A percentile compares a stretch with the other conserved stretches of the same genome.
phyloP scores from a whole-genome alignment of 495 filamentous ascomycete genomes.

The Diplogelasinospora grovesii region DNA sequence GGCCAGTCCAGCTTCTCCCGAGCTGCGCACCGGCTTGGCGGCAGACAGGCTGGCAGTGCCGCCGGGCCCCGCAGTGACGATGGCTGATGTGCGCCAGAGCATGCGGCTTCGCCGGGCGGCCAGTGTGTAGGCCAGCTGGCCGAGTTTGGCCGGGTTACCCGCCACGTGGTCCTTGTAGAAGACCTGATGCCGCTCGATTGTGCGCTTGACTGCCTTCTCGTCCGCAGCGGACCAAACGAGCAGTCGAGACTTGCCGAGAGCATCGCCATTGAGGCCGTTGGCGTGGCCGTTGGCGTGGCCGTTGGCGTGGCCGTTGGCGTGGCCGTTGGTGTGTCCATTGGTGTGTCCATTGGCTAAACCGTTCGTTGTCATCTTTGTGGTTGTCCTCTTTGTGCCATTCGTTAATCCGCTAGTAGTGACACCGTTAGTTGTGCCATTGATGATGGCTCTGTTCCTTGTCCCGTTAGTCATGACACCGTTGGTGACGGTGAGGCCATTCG shows the following conservation, averaged over 20 bases:
- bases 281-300: constrained; percentile 9
- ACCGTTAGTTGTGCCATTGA: neutral
- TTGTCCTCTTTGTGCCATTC: too few species aligned
- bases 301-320: neutral
- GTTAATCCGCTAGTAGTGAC: too few species aligned
- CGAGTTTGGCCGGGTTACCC: constrained; percentile 4
- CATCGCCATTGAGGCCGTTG: constrained; percentile 1
- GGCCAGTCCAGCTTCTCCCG: constrained; percentile 12
- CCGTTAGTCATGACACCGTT: constrained; percentile 6
- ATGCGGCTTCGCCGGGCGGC: constrained; percentile 20
- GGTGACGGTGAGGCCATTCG: neutral
- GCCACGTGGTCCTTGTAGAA: constrained; percentile 10
- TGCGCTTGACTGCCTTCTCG: constrained; percentile 20
- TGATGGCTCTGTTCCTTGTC: neutral
- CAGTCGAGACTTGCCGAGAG: constrained; percentile 4
- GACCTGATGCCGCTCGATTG: constrained; percentile 14
- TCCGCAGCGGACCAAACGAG: constrained; percentile 25
- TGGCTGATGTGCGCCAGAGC: constrained; percentile 22
- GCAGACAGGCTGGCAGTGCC: constrained; percentile 7
- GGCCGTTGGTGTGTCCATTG: neutral
- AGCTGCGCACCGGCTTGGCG: neutral
- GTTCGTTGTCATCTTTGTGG: too few species aligned
- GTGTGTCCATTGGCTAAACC: too few species aligned
- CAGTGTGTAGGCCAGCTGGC: constrained; percentile 27
- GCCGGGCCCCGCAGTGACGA: constrained; percentile 13